Evolutionary conservation across 345 rosid genomes (phyloP), one percentile per base, ranked within the genome.

Genomic region (Corchorus capsularis): DNA sequence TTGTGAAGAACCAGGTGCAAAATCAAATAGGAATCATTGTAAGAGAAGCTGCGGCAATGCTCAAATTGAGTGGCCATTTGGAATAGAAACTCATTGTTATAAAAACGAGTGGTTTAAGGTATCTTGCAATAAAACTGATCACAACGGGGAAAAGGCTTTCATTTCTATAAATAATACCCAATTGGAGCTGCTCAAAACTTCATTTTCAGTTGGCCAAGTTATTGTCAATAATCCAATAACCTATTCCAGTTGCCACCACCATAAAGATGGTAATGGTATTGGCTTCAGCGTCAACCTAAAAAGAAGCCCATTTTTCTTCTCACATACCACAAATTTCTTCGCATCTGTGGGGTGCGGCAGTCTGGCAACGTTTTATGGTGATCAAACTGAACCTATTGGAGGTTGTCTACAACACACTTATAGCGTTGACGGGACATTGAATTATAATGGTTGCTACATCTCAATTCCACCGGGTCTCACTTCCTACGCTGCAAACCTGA

Each of bases 61-160:
- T 8, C 43, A 8, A 13, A 76, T 76, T 57, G 68, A 66, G 3
- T 68, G 45, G 37, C 79, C 79, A 0, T 76, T 76, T 47, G 79
- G 79, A 50, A 56, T 69, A 1, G 41, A 59, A 47, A 0, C 32
- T 0, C 60, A 14, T 69, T 76, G 79, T 7, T 76, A 46, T 16
- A 11, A 8, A 8, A 49, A 76, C 11, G 19, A 43, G 2, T 22
- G 32, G 47, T 76, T 76, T 60, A 2, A 68, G 41, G 53, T 76
- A 5, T 19, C 2, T 1, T 76, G 79, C 68, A 27, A 20, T 53
- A 3, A 32, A 4, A 17, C 47, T 3, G 1, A 1, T 9, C 14
- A 14, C 27, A 27, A 27, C 8, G 19, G 50, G 9, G 22, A 71
- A 3, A 73, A 7, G 34, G 39, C 79, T 47, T 43, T 10, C 3